Percentiles rank a stretch among this genome's conserved stretches.
Conservation (phyloP, 139 green algal species). For the Ulvella scutata region DNA sequence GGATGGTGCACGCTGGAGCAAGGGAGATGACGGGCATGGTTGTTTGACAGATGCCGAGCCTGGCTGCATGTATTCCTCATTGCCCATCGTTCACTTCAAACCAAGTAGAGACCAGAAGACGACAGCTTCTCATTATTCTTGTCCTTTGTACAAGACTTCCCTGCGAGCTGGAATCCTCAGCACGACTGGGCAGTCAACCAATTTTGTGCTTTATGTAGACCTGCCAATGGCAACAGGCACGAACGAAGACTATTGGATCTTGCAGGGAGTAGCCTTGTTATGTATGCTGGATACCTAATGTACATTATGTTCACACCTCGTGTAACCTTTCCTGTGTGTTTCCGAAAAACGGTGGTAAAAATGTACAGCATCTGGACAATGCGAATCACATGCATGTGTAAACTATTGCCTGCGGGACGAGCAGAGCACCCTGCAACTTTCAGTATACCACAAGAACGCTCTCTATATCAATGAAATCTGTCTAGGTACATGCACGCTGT, state of each 20-base stretch:
- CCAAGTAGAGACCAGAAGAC: slow-evolving; percentile 19
- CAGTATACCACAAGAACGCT: no score
- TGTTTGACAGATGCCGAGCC: slow-evolving; percentile 41
- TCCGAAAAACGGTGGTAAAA: no score
- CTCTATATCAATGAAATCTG: no score
- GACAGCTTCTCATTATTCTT: slow-evolving; percentile 38
- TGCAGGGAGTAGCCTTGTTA: slow-evolving; percentile 59
- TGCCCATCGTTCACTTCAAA: slow-evolving; percentile 61
- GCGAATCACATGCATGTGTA: no score
- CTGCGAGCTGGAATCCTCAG: slow-evolving; percentile 52
- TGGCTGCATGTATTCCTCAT: slow-evolving; percentile 46
- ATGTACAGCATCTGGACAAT: no score
- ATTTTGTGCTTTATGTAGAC: slow-evolving; percentile 55
- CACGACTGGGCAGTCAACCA: slow-evolving; percentile 68
- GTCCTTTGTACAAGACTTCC: slow-evolving; percentile 72
- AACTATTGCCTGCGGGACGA: no score
- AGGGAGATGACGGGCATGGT: not conserved
- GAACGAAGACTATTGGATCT: slow-evolving; percentile 46
- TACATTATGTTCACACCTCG: not conserved
- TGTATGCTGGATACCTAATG: slow-evolving; percentile 46
- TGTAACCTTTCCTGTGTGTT: no score
- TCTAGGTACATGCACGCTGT: no score
- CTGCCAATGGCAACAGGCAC: slow-evolving; percentile 41
- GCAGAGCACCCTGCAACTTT: no score
- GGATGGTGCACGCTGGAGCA: slow-evolving; percentile 52